These are phyloP conservation scores for Myriangium duriaei DNA, from an alignment of 2,329 filamentous ascomycete genomes.

Conservation along the genomic window DNA sequence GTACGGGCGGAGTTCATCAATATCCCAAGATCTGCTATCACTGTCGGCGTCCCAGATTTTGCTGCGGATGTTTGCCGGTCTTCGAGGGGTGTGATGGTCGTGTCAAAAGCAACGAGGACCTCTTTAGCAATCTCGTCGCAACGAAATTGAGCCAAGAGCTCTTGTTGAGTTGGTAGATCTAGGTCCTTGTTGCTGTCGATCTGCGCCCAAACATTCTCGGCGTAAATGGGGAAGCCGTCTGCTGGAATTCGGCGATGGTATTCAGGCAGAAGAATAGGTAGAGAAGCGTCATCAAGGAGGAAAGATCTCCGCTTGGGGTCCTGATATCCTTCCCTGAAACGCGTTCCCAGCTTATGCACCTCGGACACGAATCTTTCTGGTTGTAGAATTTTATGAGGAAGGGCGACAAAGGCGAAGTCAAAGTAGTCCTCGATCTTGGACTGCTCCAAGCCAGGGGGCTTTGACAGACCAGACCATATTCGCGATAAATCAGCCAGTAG, in stretches of 20 bases:
- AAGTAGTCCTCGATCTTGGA: conserved; percentile 95
- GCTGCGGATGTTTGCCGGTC: conserved; percentile 67
- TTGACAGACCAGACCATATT: conserved; percentile 87
- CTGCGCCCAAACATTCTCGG: conserved; percentile 92
- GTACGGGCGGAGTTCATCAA: conserved; percentile 60
- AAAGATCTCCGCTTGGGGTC: conserved; percentile 50
- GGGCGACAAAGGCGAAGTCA: conserved; percentile 89
- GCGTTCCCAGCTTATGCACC: conserved; percentile 62
- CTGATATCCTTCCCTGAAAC: conserved; percentile 67
- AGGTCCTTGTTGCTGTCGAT: conserved; percentile 98
- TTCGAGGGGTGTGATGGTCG: conserved; percentile 70
- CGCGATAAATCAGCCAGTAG: conserved; percentile 80
- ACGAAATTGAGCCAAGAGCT: conserved; percentile 89
- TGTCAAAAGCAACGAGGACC: conserved; percentile 73
- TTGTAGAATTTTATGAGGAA: conserved; percentile 94
- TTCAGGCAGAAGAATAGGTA: conserved; percentile 78
- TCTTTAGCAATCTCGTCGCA: conserved; percentile 94
- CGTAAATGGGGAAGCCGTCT: conserved; percentile 91
- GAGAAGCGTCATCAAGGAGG: conserved; percentile 56
- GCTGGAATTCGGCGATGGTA: conserved; percentile 94
- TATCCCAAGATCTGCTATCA: conserved; percentile 62
- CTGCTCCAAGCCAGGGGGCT: conserved; percentile 75
- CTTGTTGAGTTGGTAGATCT: conserved; percentile 91
- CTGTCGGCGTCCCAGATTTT: conserved; percentile 57
- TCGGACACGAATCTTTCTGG: conserved; percentile 79